These are phyloP conservation scores for Lagerstroemia speciosa DNA, from an alignment of 345 rosid genomes.

Conservation along the genomic window DNA sequence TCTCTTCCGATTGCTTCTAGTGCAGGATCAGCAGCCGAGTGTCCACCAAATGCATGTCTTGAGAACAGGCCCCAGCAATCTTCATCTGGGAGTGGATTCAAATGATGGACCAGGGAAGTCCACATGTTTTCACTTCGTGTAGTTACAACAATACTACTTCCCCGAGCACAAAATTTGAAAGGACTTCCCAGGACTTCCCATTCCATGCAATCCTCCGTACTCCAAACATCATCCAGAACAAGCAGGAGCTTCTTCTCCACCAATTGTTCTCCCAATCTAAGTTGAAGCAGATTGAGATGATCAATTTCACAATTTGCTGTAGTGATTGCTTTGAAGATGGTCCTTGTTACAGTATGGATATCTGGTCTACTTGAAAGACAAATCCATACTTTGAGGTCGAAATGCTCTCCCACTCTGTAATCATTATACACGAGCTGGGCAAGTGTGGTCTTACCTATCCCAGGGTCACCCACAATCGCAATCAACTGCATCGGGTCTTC, in stretches of 20 bases:
- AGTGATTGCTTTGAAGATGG: conserved; percentile 15
- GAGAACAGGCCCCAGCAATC: conserved; percentile 19
- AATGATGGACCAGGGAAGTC: conserved; percentile 10
- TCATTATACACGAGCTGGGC: conserved; percentile 14
- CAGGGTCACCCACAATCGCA: neutral
- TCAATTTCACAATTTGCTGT: conserved; percentile 2
- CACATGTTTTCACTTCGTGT: conserved; percentile 13
- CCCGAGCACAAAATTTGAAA: conserved; percentile 11
- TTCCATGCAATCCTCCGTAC: conserved; percentile 9
- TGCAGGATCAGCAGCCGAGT: neutral
- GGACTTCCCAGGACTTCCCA: conserved; percentile 21
- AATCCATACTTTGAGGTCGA: conserved; percentile 19
- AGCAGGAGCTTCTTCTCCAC: conserved; percentile 17
- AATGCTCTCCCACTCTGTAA: conserved; percentile 6
- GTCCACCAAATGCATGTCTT: conserved; percentile 13
- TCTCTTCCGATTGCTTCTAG: conserved; percentile 22
- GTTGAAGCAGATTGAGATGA: conserved; percentile 18
- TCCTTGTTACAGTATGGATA: conserved; percentile 12
- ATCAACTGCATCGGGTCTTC: neutral
- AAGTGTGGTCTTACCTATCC: conserved; percentile 16
- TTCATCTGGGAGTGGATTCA: conserved; percentile 13
- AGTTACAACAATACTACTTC: conserved; percentile 22
- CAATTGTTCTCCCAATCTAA: conserved; percentile 12
- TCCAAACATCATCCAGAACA: conserved; percentile 24
- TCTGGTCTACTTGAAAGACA: conserved; percentile 14